These are phyloP conservation scores for Colletotrichum sojae DNA, from an alignment of 2,329 filamentous ascomycete genomes.

Conservation along the genomic window DNA sequence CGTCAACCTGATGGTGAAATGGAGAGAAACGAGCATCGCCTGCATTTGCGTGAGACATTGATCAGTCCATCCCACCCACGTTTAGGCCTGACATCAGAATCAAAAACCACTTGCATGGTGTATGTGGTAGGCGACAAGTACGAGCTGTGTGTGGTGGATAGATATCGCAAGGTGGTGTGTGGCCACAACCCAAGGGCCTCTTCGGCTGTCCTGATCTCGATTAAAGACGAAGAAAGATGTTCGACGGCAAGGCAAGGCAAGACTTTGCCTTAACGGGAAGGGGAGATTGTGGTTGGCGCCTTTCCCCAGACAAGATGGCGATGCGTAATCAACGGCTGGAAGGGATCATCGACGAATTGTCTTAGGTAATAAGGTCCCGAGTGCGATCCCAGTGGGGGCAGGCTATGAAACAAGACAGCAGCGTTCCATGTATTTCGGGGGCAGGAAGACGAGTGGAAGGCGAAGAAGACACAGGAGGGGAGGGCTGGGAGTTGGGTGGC, in stretches of 20 bases:
- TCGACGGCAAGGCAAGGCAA: slow-evolving; percentile 12
- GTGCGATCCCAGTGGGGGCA: slow-evolving; percentile 15
- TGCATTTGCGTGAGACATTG: slow-evolving; percentile 31
- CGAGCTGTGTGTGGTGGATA: slow-evolving; percentile 25
- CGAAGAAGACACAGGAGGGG: slow-evolving; percentile 3
- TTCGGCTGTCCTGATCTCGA: slow-evolving; percentile 36
- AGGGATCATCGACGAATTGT: not conserved
- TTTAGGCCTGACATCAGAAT: slow-evolving; percentile 39
- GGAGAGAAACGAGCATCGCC: slow-evolving; percentile 10
- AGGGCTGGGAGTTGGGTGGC: slow-evolving; percentile 23
- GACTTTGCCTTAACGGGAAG: slow-evolving; percentile 25
- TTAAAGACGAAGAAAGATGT: slow-evolving; percentile 27
- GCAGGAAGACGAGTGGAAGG: not conserved
- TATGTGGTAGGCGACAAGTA: slow-evolving; percentile 25
- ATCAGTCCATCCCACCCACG: slow-evolving; percentile 33
- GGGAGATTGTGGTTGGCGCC: slow-evolving; percentile 7
- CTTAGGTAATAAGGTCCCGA: slow-evolving; percentile 3
- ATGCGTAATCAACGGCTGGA: slow-evolving; percentile 15
- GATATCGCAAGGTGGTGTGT: slow-evolving; percentile 34
- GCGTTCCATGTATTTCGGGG: not conserved
- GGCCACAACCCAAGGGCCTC: slow-evolving; percentile 1
- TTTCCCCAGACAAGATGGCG: slow-evolving; percentile 20
- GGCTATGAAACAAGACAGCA: slow-evolving; percentile 5
- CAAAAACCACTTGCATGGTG: slow-evolving; percentile 37
- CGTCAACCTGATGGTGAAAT: slow-evolving; percentile 10